These are phyloP conservation scores for Tubosaeta sp. DNA, from an alignment of 768 basidiomycete genomes.

Conservation along the genomic window DNA sequence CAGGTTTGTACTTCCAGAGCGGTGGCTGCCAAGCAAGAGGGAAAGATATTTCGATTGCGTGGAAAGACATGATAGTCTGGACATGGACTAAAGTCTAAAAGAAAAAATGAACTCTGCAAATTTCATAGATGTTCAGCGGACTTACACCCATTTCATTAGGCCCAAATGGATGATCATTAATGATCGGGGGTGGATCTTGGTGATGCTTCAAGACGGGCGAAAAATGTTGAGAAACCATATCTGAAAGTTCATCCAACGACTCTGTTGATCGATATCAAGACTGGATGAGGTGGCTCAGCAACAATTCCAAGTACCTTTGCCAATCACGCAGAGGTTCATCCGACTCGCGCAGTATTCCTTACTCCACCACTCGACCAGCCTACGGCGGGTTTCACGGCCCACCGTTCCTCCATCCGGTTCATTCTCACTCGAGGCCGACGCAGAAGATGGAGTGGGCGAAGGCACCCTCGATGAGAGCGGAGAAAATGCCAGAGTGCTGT, in stretches of 20 bases:
- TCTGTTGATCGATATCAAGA: slow-evolving; percentile 40
- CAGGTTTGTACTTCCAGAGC: slow-evolving; percentile 76
- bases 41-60: slow-evolving; percentile 79
- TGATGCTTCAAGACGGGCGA: slow-evolving; percentile 67
- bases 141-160: slow-evolving; percentile 66
- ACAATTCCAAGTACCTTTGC: slow-evolving; percentile 51
- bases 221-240: slow-evolving; percentile 60
- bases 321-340: slow-evolving; percentile 77
- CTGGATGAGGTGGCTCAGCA: neutral
- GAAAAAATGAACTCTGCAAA: slow-evolving; percentile 6
- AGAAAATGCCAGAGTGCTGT: slow-evolving; percentile 32
- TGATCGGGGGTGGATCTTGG: slow-evolving; percentile 54
- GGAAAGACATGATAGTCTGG: slow-evolving; percentile 88
- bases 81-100: slow-evolving; percentile 72
- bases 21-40: slow-evolving; percentile 69
- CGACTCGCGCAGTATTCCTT: slow-evolving; percentile 77
- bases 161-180: slow-evolving; percentile 74
- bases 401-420: slow-evolving; percentile 75
- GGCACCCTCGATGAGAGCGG: slow-evolving; percentile 51
- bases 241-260: slow-evolving; percentile 66
- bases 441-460: slow-evolving; percentile 57
- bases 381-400: slow-evolving; percentile 74
- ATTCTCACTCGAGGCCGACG: slow-evolving; percentile 48
- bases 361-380: slow-evolving; percentile 82
- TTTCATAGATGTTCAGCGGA: slow-evolving; percentile 14